Percentiles rank a stretch among this genome's conserved stretches.
Evolutionary conservation across 371 early-diverging fungal species (phyloP).

Genomic region (Batkoa obscura): DNA sequence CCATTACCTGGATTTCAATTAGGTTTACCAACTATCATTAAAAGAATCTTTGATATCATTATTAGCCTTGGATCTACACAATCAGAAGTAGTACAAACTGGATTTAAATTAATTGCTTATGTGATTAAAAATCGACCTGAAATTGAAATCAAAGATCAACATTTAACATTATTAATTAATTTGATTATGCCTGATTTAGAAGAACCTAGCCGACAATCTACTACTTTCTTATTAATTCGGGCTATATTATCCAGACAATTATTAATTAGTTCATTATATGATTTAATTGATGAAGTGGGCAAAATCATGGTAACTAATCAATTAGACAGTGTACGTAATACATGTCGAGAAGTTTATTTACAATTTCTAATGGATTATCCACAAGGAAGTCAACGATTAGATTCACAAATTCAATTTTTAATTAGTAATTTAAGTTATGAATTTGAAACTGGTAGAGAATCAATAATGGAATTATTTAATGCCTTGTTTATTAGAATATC

Average conservation of each 20-base stretch:
- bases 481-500: constrained; percentile 57
- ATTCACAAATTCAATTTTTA: constrained; percentile 64
- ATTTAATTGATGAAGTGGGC: constrained; percentile 61
- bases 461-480: constrained; percentile 67
- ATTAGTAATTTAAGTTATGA: constrained; percentile 74
- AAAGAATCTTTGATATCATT: constrained; percentile 55
- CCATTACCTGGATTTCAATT: constrained; percentile 44
- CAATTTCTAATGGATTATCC: constrained; percentile 90
- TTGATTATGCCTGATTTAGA: constrained; percentile 76
- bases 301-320: constrained; percentile 76
- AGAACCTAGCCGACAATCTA: constrained; percentile 60
- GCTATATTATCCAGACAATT: constrained; percentile 71
- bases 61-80: constrained; percentile 36
- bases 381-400: constrained; percentile 55
- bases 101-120: constrained; percentile 58
- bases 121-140: constrained; percentile 45
- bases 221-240: constrained; percentile 65
- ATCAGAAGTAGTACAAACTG: constrained; percentile 51
- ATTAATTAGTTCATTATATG: constrained; percentile 74
- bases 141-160: constrained; percentile 40
- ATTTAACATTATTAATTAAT: constrained; percentile 55
- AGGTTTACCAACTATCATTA: constrained; percentile 48
- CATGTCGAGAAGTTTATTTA: constrained; percentile 58
- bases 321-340: constrained; percentile 48
- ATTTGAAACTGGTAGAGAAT: constrained; percentile 77